Evolutionary conservation across 768 basidiomycete species (phyloP).

Genomic region (Tylopilus sp.): DNA sequence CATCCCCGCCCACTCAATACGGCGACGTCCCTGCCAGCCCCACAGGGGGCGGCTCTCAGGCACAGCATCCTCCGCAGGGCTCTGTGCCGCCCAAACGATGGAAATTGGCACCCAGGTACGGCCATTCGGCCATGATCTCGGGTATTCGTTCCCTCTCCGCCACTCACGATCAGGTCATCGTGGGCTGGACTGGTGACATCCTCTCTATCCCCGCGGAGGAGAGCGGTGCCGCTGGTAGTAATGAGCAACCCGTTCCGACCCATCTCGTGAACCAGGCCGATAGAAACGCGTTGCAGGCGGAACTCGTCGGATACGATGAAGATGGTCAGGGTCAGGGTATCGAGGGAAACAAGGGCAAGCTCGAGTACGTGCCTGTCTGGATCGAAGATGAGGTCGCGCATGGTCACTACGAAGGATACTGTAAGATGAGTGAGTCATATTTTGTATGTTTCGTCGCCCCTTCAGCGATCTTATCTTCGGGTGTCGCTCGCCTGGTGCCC

Average conservation of each 20-base stretch:
- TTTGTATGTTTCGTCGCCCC: not conserved
- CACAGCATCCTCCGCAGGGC: slow-evolving; percentile 2
- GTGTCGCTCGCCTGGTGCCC: not conserved
- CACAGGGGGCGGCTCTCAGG: slow-evolving; percentile 7
- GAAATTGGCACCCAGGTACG: slow-evolving; percentile 76
- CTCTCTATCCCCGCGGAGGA: slow-evolving; percentile 39
- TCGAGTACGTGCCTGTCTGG: slow-evolving; percentile 87
- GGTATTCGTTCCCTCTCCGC: slow-evolving; percentile 83
- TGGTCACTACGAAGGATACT: slow-evolving; percentile 96
- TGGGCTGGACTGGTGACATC: slow-evolving; percentile 95
- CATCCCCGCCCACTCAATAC: slow-evolving; percentile 65
- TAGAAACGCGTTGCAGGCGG: slow-evolving; percentile 59
- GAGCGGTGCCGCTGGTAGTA: slow-evolving; percentile 4
- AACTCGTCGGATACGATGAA: slow-evolving; percentile 54
- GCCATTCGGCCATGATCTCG: slow-evolving; percentile 93
- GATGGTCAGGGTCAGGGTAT: slow-evolving; percentile 46
- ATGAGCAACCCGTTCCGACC: slow-evolving; percentile 42
- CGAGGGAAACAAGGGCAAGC: slow-evolving; percentile 42
- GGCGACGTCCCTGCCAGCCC: slow-evolving; percentile 45
- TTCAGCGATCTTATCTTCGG: not conserved
- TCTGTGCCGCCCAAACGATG: slow-evolving; percentile 43
- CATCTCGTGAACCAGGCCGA: slow-evolving; percentile 58
- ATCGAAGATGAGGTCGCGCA: slow-evolving; percentile 85
- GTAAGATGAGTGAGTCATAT: slow-evolving; percentile 81
- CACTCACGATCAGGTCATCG: slow-evolving; percentile 85